Evolutionary conservation across 2,329 filamentous ascomycete species (phyloP), one percentile per base, ranked within the genome.

Genomic region (Aspergillus sp.): DNA sequence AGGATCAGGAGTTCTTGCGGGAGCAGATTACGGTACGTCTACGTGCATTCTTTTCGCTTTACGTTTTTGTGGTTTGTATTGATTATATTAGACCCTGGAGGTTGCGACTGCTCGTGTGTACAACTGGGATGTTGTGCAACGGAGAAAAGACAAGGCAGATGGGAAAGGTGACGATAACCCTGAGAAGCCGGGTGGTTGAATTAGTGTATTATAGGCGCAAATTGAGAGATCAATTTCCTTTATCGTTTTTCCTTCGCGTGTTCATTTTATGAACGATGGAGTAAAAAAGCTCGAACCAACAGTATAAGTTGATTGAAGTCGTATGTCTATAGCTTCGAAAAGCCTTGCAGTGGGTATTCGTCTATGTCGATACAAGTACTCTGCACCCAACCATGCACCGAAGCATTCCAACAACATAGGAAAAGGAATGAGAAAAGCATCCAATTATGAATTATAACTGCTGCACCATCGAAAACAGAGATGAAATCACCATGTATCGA

Each of bases 51-150:
- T 46, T 49, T 22, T n/a, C 43, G 23, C 5, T 27, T 32, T 43
- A 4, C 45, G 12, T 50, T 33, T 22, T 25, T 42, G 10, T 46
- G 17, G 37, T n/a, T 33, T 27, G 2, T 25, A 25, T 17, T 41
- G 45, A 23, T 30, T n/a, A n/a, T 32, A 38, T n/a, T 57, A 94
- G 88, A 96, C 90, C 0, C 85, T 98, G 76, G 93, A 98, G 70
- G 93, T 98, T 30, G 93, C 93, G 3, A 90, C 91, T 37, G 93
- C 93, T 19, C 80, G 93, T 55, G 90, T 98, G n/a, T 97, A 98
- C 71, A 98, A 98, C 70, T 97, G 93, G 91, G 93, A 98, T 63
- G 90, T 98, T 4, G 88, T 91, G 39, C 88, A 95, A 75, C 88
- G 94, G 72, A 79, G 93, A 59, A 96, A 95, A 75, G 90, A 95